Evolutionary conservation across 768 basidiomycete genomes (phyloP), one percentile per base, ranked within the genome.

Genomic region (Collybiopsis luxurians): DNA sequence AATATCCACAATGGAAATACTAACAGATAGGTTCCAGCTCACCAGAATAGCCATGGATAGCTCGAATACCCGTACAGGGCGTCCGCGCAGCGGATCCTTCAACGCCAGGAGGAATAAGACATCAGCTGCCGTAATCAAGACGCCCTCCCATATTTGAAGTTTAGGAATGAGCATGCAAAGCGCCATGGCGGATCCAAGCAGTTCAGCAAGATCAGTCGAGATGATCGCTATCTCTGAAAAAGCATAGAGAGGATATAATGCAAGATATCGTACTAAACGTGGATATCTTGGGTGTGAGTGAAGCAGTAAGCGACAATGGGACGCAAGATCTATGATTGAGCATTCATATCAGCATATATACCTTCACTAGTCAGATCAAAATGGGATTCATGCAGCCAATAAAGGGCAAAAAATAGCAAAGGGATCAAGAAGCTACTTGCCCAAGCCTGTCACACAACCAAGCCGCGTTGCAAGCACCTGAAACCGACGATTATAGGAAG

Each of bases 141-240:
- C 86, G 12, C 84, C 81, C 3, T 82, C 85, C 84, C 86, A 90
- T 4, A 91, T 70, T 39, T 89, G 78, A 5, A 91, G 75, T 24
- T 66, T 67, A 0, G 88, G 89, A 65, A 90, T 87, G 38, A 91
- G 75, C 72, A 94, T 76, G 66, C 84, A 83, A 44, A 94, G 74
- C 0, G 87, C 91, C 51, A 93, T 92, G 13, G 91, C 92, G 42
- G 85, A 88, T 4, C 92, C 86, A 21, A 95, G 72, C 15, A 95
- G 75, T 68, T 95, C 92, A 9, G 90, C 89, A 34, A 94, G 75
- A 66, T 92, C 90, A 4, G 90, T 92, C 11, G 84, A 81, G 23
- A 90, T 79, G 63, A 92, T 86, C 52, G 87, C 88, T 5, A 89
- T 67, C 65, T 92, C 90, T 0, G 87, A 70, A 19, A 88, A 66